Conservation (phyloP, 306 rosid genomes). For the Castanea mollissima region DNA sequence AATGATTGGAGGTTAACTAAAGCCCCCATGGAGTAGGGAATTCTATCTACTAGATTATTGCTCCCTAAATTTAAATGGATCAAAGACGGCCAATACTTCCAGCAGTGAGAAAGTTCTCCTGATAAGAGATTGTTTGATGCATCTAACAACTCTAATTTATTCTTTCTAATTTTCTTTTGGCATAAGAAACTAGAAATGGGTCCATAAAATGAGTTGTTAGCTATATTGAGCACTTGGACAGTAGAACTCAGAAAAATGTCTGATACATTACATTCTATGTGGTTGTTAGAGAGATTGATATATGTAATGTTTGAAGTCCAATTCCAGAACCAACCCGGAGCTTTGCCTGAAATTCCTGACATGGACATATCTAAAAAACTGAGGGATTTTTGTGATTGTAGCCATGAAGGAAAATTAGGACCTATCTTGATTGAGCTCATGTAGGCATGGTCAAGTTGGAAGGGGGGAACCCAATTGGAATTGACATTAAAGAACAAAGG, state of each 20-base stretch:
- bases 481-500: not conserved
- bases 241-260: not conserved
- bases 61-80: conserved; percentile 30
- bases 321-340: conserved; percentile 13
- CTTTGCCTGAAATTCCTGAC: conserved; percentile 2
- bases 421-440: conserved; percentile 1
- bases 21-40: conserved; percentile 20
- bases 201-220: too few relatives aligned
- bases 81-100: conserved; percentile 33
- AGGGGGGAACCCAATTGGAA: conserved; percentile 19
- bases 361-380: not conserved
- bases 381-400: not conserved
- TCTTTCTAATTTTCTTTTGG: too few relatives aligned
- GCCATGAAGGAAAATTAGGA: conserved; percentile 15
- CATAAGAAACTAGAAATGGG: too few relatives aligned
- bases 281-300: conserved; percentile 5
- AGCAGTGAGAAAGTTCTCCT: conserved; percentile 28
- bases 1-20: conserved; percentile 21
- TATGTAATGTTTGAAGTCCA: not conserved
- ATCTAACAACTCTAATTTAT: too few relatives aligned
- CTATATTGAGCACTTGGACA: too few relatives aligned
- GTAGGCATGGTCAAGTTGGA: fast-evolving
- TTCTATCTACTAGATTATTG: conserved; percentile 29
- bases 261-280: not conserved
- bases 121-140: conserved; percentile 11